Conservation (phyloP, 805 yeast species). For the Yamadazyma nakazawae region DNA sequence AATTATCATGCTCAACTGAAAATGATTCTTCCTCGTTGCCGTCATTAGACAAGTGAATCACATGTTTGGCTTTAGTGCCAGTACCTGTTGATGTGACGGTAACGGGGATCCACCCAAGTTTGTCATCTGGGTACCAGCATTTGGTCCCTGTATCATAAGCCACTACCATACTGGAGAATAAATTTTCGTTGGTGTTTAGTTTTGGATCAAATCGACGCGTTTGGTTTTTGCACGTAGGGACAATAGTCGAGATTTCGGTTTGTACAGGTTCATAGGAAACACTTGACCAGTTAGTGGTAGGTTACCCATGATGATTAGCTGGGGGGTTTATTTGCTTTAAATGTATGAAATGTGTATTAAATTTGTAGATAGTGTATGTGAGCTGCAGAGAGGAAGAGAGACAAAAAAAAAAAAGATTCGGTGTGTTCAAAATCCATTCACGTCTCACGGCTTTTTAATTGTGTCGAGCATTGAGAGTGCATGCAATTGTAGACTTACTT, state of each 20-base stretch:
- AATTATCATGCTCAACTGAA: conserved; percentile 45
- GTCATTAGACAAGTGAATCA: conserved; percentile 54
- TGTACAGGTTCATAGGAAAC: neutral
- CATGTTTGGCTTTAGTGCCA: conserved; percentile 42
- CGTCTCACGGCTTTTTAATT: too few species aligned
- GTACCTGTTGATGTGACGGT: conserved; percentile 43
- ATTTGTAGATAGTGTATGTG: too few species aligned
- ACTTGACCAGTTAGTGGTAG: neutral
- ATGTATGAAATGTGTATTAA: too few species aligned
- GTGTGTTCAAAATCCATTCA: too few species aligned
- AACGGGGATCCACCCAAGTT: conserved; percentile 74
- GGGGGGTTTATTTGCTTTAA: neutral
- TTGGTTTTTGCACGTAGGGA: conserved; percentile 2
- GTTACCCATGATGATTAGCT: neutral
- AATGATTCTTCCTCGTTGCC: conserved; percentile 39
- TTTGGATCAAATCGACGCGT: conserved; percentile 10
- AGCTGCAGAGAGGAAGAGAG: too few species aligned
- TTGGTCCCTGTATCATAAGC: conserved; percentile 46
- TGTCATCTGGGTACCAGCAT: conserved; percentile 78
- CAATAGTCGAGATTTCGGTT: neutral
- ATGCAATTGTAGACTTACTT: too few species aligned
- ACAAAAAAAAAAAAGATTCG: too few species aligned
- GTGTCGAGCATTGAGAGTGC: too few species aligned
- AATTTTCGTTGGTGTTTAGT: conserved; percentile 7
- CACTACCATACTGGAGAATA: conserved; percentile 14